Percentiles rank a stretch among this genome's conserved stretches.
These are phyloP conservation scores for Microcyclospora pomicola DNA, from an alignment of 2,329 filamentous ascomycete species.

Conservation along the genomic window DNA sequence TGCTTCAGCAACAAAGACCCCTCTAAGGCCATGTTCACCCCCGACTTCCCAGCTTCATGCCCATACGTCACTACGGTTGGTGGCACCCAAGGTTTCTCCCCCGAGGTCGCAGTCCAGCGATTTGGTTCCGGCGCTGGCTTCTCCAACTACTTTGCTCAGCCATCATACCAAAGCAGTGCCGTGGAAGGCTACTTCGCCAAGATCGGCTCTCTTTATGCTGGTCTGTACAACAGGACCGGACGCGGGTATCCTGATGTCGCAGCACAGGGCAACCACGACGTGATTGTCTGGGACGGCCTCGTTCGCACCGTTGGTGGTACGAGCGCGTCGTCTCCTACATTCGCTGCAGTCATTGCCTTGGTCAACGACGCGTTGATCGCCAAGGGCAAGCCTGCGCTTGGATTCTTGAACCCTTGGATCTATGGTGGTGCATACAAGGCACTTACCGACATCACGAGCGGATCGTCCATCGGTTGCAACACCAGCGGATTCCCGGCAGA, in stretches of 20 bases:
- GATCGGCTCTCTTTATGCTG: slow-evolving; percentile 27
- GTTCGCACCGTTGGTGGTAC: slow-evolving; percentile 31
- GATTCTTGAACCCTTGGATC: slow-evolving; percentile 48
- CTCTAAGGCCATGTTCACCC: slow-evolving; percentile 29
- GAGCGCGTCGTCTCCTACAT: slow-evolving; percentile 44
- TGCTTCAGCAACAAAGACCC: slow-evolving; percentile 35
- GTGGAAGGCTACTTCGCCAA: slow-evolving; percentile 29
- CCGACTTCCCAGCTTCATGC: slow-evolving; percentile 33
- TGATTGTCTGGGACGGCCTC: slow-evolving; percentile 27
- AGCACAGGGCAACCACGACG: slow-evolving; percentile 35
- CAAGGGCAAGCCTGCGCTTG: slow-evolving; percentile 36
- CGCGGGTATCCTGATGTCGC: slow-evolving; percentile 35
- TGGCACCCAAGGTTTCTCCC: slow-evolving; percentile 25
- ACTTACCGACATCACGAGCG: slow-evolving; percentile 36
- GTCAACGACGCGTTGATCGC: slow-evolving; percentile 49
- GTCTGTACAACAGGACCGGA: slow-evolving; percentile 31
- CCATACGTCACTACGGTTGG: slow-evolving; percentile 35
- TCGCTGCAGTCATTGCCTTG: slow-evolving; percentile 45
- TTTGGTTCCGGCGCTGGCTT: slow-evolving; percentile 38
- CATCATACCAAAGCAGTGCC: slow-evolving; percentile 30
- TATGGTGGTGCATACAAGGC: slow-evolving; percentile 36
- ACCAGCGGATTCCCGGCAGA: slow-evolving; percentile 18
- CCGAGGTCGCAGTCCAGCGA: slow-evolving; percentile 28
- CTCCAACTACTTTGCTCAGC: slow-evolving; percentile 31
- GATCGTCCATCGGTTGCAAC: slow-evolving; percentile 17